Evolutionary conservation across 2,329 filamentous ascomycete genomes (phyloP).

Genomic region (Alternaria sp.): DNA sequence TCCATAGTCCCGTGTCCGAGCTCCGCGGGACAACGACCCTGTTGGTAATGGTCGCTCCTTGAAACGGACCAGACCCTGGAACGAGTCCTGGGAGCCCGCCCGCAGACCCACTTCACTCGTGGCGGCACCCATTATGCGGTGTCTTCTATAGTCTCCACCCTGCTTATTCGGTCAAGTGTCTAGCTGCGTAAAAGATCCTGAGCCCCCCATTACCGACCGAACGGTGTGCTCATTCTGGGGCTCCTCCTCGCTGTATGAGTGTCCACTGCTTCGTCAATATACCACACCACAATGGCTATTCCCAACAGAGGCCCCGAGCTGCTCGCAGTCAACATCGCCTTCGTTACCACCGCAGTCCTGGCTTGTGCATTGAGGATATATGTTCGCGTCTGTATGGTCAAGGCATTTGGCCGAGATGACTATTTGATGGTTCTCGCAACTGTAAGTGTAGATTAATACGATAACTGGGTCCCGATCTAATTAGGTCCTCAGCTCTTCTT

Average conservation of each 20-base stretch:
- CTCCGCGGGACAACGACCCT: slow-evolving; percentile 17
- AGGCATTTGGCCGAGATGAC: slow-evolving; percentile 45
- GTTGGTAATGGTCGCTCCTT: slow-evolving; percentile 17
- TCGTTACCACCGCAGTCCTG: slow-evolving; percentile 30
- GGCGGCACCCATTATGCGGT: slow-evolving; percentile 18
- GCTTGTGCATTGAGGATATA: slow-evolving; percentile 38
- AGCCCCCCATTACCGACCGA: slow-evolving; percentile 6
- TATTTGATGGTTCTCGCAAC: slow-evolving; percentile 43
- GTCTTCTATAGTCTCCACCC: slow-evolving; percentile 21
- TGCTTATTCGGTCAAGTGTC: slow-evolving; percentile 1
- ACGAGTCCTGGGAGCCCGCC: slow-evolving; percentile 16
- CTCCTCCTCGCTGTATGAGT: slow-evolving; percentile 7
- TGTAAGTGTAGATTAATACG: slow-evolving; percentile 21
- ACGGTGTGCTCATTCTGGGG: slow-evolving; percentile 6
- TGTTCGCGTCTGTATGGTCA: slow-evolving; percentile 42
- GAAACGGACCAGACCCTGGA: slow-evolving; percentile 27
- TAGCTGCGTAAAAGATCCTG: slow-evolving; percentile 23
- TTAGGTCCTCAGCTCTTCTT: slow-evolving; percentile 28
- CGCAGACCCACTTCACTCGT: slow-evolving; percentile 28
- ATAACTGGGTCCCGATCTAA: background rate
- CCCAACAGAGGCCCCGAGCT: slow-evolving; percentile 45
- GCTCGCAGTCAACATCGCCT: slow-evolving; percentile 36
- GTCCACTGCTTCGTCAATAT: slow-evolving; percentile 3
- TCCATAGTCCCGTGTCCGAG: slow-evolving; percentile 1
- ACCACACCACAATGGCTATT: slow-evolving; percentile 30